Evolutionary conservation across 2,329 filamentous ascomycete species (phyloP).

Genomic region (Didymella glomerata): DNA sequence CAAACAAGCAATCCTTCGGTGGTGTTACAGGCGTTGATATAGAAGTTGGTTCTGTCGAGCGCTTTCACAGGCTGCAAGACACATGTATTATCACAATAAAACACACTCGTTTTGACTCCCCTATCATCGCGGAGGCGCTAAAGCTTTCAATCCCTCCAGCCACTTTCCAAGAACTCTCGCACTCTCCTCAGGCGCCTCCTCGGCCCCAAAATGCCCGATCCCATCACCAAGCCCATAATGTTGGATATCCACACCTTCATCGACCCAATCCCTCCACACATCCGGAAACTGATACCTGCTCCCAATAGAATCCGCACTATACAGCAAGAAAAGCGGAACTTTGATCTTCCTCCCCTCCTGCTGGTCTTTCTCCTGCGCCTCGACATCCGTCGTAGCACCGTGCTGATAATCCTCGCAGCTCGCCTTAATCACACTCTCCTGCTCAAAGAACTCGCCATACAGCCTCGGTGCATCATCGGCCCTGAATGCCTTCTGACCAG

Average conservation of each 20-base stretch:
- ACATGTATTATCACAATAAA: neutral
- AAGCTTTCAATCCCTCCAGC: constrained; percentile 26
- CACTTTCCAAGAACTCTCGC: constrained; percentile 51
- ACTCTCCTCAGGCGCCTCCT: constrained; percentile 61
- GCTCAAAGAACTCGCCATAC: constrained; percentile 56
- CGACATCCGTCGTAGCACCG: constrained; percentile 61
- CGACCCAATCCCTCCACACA: constrained; percentile 62
- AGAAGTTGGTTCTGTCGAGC: neutral
- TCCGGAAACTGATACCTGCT: constrained; percentile 58
- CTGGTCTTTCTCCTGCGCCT: constrained; percentile 59
- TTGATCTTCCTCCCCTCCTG: constrained; percentile 55
- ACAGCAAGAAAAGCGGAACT: constrained; percentile 60
- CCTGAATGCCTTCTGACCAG: constrained; percentile 24
- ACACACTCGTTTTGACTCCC: neutral
- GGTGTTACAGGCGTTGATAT: constrained; percentile 1
- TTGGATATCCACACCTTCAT: constrained; percentile 56
- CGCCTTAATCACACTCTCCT: constrained; percentile 56
- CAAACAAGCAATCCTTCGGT: neutral
- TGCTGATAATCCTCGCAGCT: constrained; percentile 67
- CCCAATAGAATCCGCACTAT: constrained; percentile 61
- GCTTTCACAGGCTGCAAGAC: neutral
- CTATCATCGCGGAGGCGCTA: neutral
- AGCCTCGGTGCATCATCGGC: constrained; percentile 47
- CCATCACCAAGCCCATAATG: constrained; percentile 60
- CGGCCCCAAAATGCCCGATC: constrained; percentile 65